These are phyloP conservation scores for Urtica urens DNA, from an alignment of 306 rosid species.

Conservation along the genomic window DNA sequence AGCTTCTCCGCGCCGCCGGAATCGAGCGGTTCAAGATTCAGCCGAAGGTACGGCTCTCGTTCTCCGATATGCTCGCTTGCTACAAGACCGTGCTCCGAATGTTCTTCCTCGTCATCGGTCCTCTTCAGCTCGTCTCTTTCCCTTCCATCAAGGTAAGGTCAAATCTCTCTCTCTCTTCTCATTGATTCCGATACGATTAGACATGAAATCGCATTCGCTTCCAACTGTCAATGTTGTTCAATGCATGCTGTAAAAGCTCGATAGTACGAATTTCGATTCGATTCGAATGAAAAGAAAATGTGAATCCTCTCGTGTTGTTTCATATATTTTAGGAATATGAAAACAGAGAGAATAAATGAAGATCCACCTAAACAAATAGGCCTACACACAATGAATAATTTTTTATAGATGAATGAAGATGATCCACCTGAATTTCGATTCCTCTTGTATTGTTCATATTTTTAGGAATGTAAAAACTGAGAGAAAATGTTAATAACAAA, in stretches of 20 bases:
- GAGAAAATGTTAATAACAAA: too few relatives aligned
- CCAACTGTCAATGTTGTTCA: background rate
- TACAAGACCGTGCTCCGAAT: constrained; percentile 59
- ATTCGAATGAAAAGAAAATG: background rate
- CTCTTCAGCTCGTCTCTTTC: constrained; percentile 61
- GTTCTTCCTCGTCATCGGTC: constrained; percentile 62
- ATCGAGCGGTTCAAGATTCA: constrained; percentile 62
- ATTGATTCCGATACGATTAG: background rate
- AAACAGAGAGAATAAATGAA: too few relatives aligned
- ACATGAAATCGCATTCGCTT: too few relatives aligned
- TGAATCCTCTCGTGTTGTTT: too few relatives aligned
- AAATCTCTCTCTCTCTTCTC: background rate
- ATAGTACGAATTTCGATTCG: background rate
- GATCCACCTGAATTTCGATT: background rate
- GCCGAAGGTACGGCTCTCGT: constrained; percentile 40
- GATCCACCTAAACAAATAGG: too few relatives aligned
- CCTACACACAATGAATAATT: too few relatives aligned
- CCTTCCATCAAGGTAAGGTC: constrained; percentile 51
- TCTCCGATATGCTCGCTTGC: constrained; percentile 40
- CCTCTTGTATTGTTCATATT: too few relatives aligned
- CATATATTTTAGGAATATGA: too few relatives aligned
- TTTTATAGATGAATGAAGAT: background rate
- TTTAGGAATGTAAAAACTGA: too few relatives aligned
- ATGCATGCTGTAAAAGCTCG: background rate
- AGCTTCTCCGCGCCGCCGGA: constrained; percentile 32